phyloP scores from a whole-genome alignment of 768 basidiomycete species.

The Psilocybe sp. region DNA sequence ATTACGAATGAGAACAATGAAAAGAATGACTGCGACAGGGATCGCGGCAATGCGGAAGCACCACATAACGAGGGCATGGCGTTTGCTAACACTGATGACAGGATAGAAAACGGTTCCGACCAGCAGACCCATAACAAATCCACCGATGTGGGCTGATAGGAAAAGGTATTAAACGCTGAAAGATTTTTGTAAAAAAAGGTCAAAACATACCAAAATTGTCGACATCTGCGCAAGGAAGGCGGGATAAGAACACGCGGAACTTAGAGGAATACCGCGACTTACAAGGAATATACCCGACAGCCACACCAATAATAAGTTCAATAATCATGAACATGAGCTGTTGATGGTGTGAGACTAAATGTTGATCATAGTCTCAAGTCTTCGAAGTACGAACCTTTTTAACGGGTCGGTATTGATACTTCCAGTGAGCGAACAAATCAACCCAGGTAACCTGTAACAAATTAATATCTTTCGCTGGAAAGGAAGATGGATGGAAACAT shows the following conservation, averaged over 20 bases:
- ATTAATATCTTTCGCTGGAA: neutral
- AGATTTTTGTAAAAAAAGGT: neutral
- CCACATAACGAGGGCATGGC: constrained; percentile 74
- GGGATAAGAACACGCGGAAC: neutral
- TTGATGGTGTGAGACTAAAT: neutral
- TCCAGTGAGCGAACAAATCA: constrained; percentile 91
- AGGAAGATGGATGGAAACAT: constrained; percentile 15
- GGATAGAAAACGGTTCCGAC: constrained; percentile 85
- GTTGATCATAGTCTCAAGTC: neutral
- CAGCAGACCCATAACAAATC: constrained; percentile 81
- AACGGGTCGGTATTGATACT: constrained; percentile 78
- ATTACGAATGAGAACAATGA: constrained; percentile 79
- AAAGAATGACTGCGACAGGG: constrained; percentile 75
- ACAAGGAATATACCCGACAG: constrained; percentile 83
- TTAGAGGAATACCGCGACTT: constrained; percentile 21
- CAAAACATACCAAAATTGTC: constrained; percentile 78
- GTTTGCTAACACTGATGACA: constrained; percentile 75
- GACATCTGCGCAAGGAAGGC: constrained; percentile 45
- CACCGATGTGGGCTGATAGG: constrained; percentile 75
- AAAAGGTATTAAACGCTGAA: constrained; percentile 1
- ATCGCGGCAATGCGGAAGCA: constrained; percentile 68
- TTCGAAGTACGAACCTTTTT: constrained; percentile 52
- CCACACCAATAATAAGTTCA: constrained; percentile 85
- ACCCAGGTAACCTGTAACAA: constrained; percentile 68
- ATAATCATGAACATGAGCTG: constrained; percentile 83